Evolutionary conservation across 305 asterid species (phyloP).

Genomic region (Fraxinus sp.): DNA sequence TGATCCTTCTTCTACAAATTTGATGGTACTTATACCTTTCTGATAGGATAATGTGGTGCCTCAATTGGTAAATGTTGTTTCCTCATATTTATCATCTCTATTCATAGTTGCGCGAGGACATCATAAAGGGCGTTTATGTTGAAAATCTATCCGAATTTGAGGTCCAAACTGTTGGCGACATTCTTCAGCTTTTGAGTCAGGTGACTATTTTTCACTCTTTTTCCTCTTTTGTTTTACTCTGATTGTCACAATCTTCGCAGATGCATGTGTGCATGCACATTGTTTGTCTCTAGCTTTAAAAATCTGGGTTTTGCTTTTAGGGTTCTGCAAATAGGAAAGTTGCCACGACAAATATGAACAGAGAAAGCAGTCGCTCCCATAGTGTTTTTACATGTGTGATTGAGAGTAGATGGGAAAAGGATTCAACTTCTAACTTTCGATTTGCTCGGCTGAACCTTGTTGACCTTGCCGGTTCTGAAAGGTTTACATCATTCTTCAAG

Average conservation of each 20-base stretch:
- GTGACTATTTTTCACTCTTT: conserved; percentile 37
- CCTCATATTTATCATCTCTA: conserved; percentile 24
- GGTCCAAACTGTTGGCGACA: conserved; percentile 85
- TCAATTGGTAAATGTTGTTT: conserved; percentile 4
- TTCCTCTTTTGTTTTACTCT: conserved; percentile 11
- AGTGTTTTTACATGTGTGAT: conserved; percentile 97
- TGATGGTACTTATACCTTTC: conserved; percentile 57
- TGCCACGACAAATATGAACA: conserved; percentile 97
- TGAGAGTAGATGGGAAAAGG: conserved; percentile 95
- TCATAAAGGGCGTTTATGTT: conserved; percentile 80
- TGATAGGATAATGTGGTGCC: conserved; percentile 2
- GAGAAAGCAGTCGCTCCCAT: conserved; percentile 99
- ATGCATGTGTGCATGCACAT: background rate
- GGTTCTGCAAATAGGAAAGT: conserved; percentile 91
- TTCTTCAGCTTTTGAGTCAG: conserved; percentile 85
- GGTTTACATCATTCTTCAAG: conserved; percentile 41
- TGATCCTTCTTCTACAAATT: conserved; percentile 90
- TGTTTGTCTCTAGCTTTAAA: conserved; percentile 15
- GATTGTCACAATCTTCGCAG: conserved; percentile 11
- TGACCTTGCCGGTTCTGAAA: conserved; percentile 99
- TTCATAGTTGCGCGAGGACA: conserved; percentile 80
- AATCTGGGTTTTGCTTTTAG: conserved; percentile 38
- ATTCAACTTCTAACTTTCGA: conserved; percentile 80
- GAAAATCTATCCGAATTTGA: conserved; percentile 89
- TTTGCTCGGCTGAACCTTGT: conserved; percentile 94